A percentile compares a stretch with the other conserved stretches of the same genome.
Evolutionary conservation across 2,329 filamentous ascomycete genomes (phyloP).

Genomic region (Epichloe sibirici): DNA sequence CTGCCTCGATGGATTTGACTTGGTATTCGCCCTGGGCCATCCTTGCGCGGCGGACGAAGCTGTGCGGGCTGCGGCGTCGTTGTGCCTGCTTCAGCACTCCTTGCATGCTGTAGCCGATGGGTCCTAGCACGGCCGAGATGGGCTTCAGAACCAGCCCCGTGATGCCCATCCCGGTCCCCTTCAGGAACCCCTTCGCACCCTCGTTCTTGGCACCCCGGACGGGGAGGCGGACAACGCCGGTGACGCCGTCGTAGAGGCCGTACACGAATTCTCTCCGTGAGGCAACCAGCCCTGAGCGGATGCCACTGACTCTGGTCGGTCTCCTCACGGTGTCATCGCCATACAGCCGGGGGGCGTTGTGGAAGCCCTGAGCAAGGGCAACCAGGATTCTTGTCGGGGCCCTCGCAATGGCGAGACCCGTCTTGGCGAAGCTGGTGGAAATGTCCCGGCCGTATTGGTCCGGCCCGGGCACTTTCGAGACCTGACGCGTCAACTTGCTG

Average conservation of each 20-base stretch:
- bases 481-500: neutral
- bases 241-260: constrained; percentile 53
- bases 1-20: constrained; percentile 21
- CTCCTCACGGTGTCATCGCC: constrained; percentile 57
- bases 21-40: constrained; percentile 46
- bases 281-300: constrained; percentile 49
- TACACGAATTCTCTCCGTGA: constrained; percentile 49
- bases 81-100: constrained; percentile 49
- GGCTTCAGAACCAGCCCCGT: constrained; percentile 54
- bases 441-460: constrained; percentile 35
- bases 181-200: constrained; percentile 33
- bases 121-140: constrained; percentile 47
- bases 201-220: constrained; percentile 42
- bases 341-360: constrained; percentile 58
- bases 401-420: constrained; percentile 37
- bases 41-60: constrained; percentile 42
- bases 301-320: constrained; percentile 50
- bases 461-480: constrained; percentile 5
- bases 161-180: constrained; percentile 50
- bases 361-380: constrained; percentile 55
- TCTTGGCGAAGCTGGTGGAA: constrained; percentile 37
- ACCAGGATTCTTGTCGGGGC: constrained; percentile 50
- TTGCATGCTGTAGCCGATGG: constrained; percentile 50
- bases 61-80: constrained; percentile 38
- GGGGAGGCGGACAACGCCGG: constrained; percentile 49